These are phyloP conservation scores for Phlebopus sp. DNA, from an alignment of 1,284 basidiomycete genomes.

Conservation along the genomic window DNA sequence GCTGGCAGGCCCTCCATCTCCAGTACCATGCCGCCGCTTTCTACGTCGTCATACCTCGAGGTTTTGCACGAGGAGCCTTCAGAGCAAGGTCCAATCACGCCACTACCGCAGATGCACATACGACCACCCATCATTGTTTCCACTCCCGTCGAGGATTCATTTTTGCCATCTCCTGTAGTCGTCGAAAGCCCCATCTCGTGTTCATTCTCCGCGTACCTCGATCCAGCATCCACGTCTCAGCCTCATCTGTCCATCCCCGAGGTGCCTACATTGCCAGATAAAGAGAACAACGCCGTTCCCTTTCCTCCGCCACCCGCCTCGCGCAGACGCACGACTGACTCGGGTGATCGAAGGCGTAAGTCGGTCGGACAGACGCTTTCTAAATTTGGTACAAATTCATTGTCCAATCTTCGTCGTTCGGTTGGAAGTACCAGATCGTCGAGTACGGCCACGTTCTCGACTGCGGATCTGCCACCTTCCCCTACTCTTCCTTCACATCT, in stretches of 20 bases:
- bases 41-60: constrained; percentile 25
- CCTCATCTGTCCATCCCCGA: constrained; percentile 16
- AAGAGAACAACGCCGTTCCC: constrained; percentile 7
- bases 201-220: constrained; percentile 18
- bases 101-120: neutral
- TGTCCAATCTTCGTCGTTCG: constrained; percentile 40
- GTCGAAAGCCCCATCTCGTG: constrained; percentile 27
- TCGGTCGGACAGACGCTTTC: constrained; percentile 7
- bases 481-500: constrained; percentile 1
- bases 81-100: constrained; percentile 16
- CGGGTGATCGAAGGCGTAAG: constrained; percentile 15
- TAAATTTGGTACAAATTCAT: constrained; percentile 30
- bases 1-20: constrained; percentile 22
- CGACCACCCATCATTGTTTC: constrained; percentile 21
- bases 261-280: constrained; percentile 12
- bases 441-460: constrained; percentile 21
- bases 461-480: constrained; percentile 9
- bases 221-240: constrained; percentile 16
- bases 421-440: constrained; percentile 25
- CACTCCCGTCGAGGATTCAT: constrained; percentile 7
- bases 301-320: neutral
- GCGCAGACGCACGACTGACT: constrained; percentile 21
- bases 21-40: constrained; percentile 23
- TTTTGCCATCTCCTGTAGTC: constrained; percentile 4
- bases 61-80: constrained; percentile 31